Base-by-base conservation (phyloP, 345 rosid species). In the Adansonia digitata region DNA sequence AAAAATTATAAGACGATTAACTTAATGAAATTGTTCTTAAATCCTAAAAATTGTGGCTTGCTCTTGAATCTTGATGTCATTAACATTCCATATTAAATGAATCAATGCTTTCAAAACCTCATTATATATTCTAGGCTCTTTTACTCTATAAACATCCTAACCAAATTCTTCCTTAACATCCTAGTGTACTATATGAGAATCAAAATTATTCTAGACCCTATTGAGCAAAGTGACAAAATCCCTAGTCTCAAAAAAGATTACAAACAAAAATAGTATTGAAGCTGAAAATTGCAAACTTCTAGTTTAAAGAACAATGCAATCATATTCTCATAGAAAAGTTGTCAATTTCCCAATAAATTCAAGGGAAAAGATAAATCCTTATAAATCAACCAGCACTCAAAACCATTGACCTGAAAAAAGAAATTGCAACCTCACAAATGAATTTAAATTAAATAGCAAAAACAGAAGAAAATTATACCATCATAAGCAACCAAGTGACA, bases 401-500 rank as follows among this genome's bases (percentile, higher is more conserved):
- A 60, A 27, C 46, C 15, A 29, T 22, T 4, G 46, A 71, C 27
- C 61, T 20, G 4, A 29, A 57, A 55, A 27, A 37, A 71, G 1
- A 40, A n/a, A 22, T 42, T 42, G 35, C 34, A 42, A 42, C 20
- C 43, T 43, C n/a, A 40, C 31, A 66, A 64, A 13, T 43, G 35
- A 42, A 49, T 11, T 6, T 7, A 71, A 2, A 76, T 14, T 46
- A 26, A 45, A 49, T 13, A 48, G 55, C 5, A 64, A 46, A 75
- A 34, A 40, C 14, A 40, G 24, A 20, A 35, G 37, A 46, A 62
- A 17, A 34, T 17, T 37, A 18, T 81, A 88, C 91, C 91, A 77
- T 71, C 74, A 72, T 67, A 40, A 82, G 79, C 17, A 83, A 78
- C 78, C 78, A 77, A 43, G 76, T 67, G 22, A 82, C 61, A 29